Conservation (phyloP, 2,329 filamentous ascomycete species). For the Aspergillus pseudoglaucus region DNA sequence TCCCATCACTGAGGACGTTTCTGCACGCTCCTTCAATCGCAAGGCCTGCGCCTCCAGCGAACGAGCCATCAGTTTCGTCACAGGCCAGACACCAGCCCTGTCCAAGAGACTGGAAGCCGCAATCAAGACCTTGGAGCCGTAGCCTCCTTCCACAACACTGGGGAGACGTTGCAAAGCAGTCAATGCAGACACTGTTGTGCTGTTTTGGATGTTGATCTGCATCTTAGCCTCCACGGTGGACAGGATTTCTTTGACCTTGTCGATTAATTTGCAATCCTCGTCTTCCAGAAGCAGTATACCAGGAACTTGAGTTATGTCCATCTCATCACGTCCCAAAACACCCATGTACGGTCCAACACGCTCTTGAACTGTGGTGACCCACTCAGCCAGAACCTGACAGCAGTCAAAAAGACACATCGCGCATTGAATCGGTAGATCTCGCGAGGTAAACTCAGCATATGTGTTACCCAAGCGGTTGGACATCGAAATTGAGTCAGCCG, state of each 20-base stretch:
- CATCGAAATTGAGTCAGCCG: conserved; percentile 83
- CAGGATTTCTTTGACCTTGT: conserved; percentile 75
- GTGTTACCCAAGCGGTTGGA: conserved; percentile 79
- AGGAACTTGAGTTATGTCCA: conserved; percentile 73
- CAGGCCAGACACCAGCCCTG: conserved; percentile 88
- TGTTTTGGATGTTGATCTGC: conserved; percentile 51
- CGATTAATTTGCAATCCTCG: conserved; percentile 78
- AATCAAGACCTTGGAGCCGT: conserved; percentile 75
- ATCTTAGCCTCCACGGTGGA: conserved; percentile 73
- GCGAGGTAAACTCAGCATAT: conserved; percentile 74
- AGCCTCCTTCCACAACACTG: conserved; percentile 62
- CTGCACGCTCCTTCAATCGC: conserved; percentile 56
- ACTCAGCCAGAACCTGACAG: conserved; percentile 87
- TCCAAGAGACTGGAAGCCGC: conserved; percentile 82
- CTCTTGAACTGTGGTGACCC: conserved; percentile 88
- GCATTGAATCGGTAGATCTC: conserved; percentile 82
- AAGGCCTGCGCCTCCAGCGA: conserved; percentile 59
- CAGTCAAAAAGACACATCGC: conserved; percentile 93
- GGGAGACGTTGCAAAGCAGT: conserved; percentile 49
- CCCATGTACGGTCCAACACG: conserved; percentile 86
- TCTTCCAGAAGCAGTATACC: conserved; percentile 86
- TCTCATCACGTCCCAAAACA: conserved; percentile 72
- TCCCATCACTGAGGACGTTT: conserved; percentile 26
- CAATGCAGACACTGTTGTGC: conserved; percentile 47
- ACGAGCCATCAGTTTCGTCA: conserved; percentile 63